Conservation (phyloP, 768 basidiomycete species). For the Tulasnella sp. region DNA sequence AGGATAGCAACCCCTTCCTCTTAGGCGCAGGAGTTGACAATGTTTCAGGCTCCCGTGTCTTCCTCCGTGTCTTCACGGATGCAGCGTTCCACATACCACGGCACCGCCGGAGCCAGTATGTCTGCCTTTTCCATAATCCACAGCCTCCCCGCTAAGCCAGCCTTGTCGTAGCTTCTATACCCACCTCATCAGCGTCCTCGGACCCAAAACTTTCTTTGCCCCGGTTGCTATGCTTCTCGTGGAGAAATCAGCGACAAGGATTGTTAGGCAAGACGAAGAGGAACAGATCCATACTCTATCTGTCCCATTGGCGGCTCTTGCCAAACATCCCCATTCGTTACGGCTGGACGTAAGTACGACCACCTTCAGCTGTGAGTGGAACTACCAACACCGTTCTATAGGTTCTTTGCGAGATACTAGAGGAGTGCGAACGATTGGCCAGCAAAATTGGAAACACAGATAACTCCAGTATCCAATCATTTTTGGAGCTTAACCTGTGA, state of each 20-base stretch:
- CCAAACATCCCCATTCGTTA: constrained; percentile 35
- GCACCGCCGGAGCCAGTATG: constrained; percentile 79
- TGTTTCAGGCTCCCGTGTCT: constrained; percentile 47
- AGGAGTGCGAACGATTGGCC: constrained; percentile 52
- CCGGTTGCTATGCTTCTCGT: constrained; percentile 75
- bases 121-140: constrained; percentile 7
- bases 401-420: constrained; percentile 51
- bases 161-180: constrained; percentile 58
- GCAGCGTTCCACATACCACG: constrained; percentile 84
- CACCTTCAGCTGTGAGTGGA: background rate
- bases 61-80: constrained; percentile 85
- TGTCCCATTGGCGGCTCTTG: constrained; percentile 54
- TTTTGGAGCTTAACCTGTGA: constrained; percentile 11
- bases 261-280: constrained; percentile 46
- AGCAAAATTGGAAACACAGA: constrained; percentile 19
- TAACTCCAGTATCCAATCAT: constrained; percentile 18
- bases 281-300: constrained; percentile 49
- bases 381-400: constrained; percentile 22
- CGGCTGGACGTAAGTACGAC: constrained; percentile 47
- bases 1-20: background rate
- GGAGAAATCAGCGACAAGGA: constrained; percentile 60
- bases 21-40: background rate
- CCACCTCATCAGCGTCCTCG: constrained; percentile 74
- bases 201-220: constrained; percentile 64
- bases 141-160: background rate